phyloP scores from a whole-genome alignment of 2,329 filamentous ascomycete genomes.

The Didymella segeticola region DNA sequence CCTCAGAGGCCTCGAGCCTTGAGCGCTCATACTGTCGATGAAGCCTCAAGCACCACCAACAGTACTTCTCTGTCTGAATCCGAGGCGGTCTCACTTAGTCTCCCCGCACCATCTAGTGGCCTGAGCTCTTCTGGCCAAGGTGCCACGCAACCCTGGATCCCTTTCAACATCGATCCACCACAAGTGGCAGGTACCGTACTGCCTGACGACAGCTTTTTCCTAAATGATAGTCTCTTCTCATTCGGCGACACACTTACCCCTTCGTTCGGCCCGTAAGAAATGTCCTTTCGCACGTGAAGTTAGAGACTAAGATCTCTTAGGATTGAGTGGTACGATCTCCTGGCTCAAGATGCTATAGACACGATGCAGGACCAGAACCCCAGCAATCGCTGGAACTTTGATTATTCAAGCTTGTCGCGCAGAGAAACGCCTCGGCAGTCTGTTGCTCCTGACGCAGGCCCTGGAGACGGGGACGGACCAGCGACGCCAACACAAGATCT shows the following conservation, averaged over 20 bases:
- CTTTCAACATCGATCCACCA: conserved; percentile 20
- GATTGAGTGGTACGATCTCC: conserved; percentile 56
- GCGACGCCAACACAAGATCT: conserved; percentile 11
- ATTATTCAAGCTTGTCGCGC: conserved; percentile 52
- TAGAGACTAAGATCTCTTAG: not conserved
- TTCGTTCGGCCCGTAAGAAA: conserved; percentile 48
- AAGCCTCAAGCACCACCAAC: not conserved
- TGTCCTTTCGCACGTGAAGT: not conserved
- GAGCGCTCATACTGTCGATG: conserved; percentile 19
- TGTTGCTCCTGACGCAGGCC: conserved; percentile 36
- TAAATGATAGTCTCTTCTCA: conserved; percentile 36
- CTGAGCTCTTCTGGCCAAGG: conserved; percentile 17
- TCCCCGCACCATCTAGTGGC: conserved; percentile 1
- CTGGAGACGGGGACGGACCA: conserved; percentile 8
- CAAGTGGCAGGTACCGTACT: conserved; percentile 26
- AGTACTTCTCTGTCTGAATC: conserved; percentile 3
- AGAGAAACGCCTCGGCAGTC: conserved; percentile 41
- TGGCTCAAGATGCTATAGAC: conserved; percentile 52
- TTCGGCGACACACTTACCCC: conserved; percentile 39
- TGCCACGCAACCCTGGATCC: conserved; percentile 22
- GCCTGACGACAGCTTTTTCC: conserved; percentile 33
- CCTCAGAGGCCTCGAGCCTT: conserved; percentile 18
- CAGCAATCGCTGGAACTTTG: conserved; percentile 48
- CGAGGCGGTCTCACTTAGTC: conserved; percentile 4
- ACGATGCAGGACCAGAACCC: conserved; percentile 43